Evolutionary conservation across 2,329 filamentous ascomycete species (phyloP).

Genomic region (Knoxdaviesia capensis): DNA sequence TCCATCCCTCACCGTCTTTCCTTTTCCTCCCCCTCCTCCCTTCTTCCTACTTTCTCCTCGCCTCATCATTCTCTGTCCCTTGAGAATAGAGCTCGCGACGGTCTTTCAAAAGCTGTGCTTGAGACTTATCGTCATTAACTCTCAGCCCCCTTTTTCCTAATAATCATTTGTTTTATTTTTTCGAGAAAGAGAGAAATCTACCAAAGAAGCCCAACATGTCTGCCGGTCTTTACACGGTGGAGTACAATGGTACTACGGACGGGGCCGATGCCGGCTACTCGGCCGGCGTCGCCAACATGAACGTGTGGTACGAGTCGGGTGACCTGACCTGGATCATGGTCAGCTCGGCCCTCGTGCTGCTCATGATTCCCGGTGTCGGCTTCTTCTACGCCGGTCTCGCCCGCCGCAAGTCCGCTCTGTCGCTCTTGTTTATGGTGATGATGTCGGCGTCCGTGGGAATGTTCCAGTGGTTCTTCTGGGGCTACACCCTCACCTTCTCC

Average conservation of each 20-base stretch:
- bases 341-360: slow-evolving; percentile 58
- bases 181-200: not conserved
- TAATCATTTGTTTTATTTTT: not conserved
- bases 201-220: slow-evolving; percentile 11
- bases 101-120: not conserved
- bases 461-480: slow-evolving; percentile 96
- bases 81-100: not conserved
- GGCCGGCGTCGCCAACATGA: slow-evolving; percentile 43
- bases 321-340: slow-evolving; percentile 69
- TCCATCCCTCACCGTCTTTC: not conserved
- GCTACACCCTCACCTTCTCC: slow-evolving; percentile 71
- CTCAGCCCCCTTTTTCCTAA: not conserved
- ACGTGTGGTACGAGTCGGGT: slow-evolving; percentile 72
- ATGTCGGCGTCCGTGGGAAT: slow-evolving; percentile 61
- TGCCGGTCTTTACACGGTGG: slow-evolving; percentile 12
- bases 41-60: not conserved
- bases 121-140: not conserved
- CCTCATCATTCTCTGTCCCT: not conserved
- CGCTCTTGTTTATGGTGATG: slow-evolving; percentile 69
- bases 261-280: slow-evolving; percentile 31
- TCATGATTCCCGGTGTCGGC: slow-evolving; percentile 86
- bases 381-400: slow-evolving; percentile 91
- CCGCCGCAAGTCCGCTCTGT: slow-evolving; percentile 71
- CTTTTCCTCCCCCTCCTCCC: not conserved
- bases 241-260: slow-evolving; percentile 30